Percentiles rank a stretch among this genome's conserved stretches.
Conservation (phyloP, 2,329 filamentous ascomycete genomes). For the Neofusicoccum umdonicola region DNA sequence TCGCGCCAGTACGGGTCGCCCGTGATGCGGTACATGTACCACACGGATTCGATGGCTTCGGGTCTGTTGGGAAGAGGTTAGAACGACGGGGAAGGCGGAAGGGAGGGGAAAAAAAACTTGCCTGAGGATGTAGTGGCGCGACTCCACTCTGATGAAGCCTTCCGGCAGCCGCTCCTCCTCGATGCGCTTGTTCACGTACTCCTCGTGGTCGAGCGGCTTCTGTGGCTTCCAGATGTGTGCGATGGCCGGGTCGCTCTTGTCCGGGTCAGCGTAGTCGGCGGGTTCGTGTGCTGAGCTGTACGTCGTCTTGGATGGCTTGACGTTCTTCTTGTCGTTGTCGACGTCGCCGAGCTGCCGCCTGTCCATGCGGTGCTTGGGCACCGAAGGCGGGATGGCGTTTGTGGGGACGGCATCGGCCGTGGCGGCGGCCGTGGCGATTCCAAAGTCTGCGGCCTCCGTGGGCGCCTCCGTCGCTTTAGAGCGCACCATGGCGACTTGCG, state of each 20-base stretch:
- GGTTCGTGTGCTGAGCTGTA: constrained; percentile 9
- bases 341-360: constrained; percentile 22
- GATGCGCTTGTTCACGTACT: constrained; percentile 38
- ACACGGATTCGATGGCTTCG: constrained; percentile 79
- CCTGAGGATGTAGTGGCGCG: constrained; percentile 63
- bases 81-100: background rate
- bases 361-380: background rate
- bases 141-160: constrained; percentile 57
- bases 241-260: constrained; percentile 18
- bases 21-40: constrained; percentile 73
- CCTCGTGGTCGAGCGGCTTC: constrained; percentile 32
- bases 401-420: constrained; percentile 20
- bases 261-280: background rate
- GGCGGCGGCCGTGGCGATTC: constrained; percentile 15
- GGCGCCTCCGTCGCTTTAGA: constrained; percentile 28
- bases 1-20: constrained; percentile 64
- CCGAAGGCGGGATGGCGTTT: background rate
- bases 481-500: constrained; percentile 32
- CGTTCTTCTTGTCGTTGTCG: background rate
- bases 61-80: constrained; percentile 40
- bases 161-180: constrained; percentile 48
- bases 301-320: constrained; percentile 9
- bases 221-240: constrained; percentile 18
- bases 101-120: constrained; percentile 23
- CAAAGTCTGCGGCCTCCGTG: constrained; percentile 18